Percentiles rank a stretch among this genome's conserved stretches.
These are phyloP conservation scores for Neurospora sp. DNA, from an alignment of 495 filamentous ascomycete species.

Conservation along the genomic window DNA sequence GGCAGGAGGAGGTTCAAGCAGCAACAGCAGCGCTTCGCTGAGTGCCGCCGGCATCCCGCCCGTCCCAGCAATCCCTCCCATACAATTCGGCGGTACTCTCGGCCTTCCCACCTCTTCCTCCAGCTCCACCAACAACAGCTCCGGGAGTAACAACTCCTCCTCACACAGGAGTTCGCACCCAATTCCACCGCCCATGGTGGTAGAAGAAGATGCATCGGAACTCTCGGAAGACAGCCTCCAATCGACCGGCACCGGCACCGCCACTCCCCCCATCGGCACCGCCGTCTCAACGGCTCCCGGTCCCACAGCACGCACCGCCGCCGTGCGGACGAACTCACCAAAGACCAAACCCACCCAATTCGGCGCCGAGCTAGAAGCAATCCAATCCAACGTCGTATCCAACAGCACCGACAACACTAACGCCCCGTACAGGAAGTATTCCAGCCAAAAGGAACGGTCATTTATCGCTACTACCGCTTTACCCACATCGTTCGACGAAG, in stretches of 20 bases:
- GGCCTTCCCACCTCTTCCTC: background rate
- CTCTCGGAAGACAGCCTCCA: background rate
- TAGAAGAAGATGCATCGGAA: background rate
- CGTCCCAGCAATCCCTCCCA: conserved; percentile 16
- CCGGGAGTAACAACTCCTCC: background rate
- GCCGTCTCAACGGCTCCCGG: background rate
- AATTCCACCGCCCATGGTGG: background rate
- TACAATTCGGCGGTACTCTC: conserved; percentile 9
- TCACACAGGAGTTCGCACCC: background rate
- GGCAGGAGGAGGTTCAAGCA: background rate
- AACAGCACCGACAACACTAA: background rate
- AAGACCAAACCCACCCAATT: conserved; percentile 9
- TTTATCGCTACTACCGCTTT: background rate
- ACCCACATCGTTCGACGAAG: conserved; percentile 14
- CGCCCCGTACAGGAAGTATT: background rate
- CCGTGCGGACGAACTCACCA: conserved; percentile 3
- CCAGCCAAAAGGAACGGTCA: conserved; percentile 4
- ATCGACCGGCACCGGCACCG: background rate
- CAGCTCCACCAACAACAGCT: background rate
- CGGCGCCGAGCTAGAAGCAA: conserved; percentile 12
- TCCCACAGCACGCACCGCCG: background rate
- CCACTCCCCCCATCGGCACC: background rate
- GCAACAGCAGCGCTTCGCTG: conserved; percentile 2
- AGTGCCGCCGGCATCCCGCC: conserved; percentile 15
- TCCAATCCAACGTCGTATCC: conserved; percentile 11